Evolutionary conservation across 495 filamentous ascomycete species (phyloP).

Genomic region (Neurospora tetraspora): DNA sequence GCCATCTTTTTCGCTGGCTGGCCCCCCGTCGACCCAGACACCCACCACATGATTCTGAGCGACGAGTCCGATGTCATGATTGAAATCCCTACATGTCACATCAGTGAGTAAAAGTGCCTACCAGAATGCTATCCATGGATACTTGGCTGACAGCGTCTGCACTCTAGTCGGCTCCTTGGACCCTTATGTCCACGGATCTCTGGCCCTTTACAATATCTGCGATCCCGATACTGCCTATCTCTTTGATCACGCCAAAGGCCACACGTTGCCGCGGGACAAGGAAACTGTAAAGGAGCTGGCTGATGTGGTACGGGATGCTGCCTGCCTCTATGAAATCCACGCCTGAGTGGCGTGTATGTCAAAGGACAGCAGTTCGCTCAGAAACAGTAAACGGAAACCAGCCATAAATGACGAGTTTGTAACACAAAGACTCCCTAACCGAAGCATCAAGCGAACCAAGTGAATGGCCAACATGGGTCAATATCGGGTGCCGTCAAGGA

Average conservation of each 20-base stretch:
- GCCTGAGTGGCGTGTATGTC: background rate
- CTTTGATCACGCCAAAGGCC: constrained; percentile 51
- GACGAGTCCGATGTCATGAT: constrained; percentile 45
- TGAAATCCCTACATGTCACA: constrained; percentile 46
- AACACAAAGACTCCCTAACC: background rate
- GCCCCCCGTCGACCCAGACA: constrained; percentile 42
- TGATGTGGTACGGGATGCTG: constrained; percentile 34
- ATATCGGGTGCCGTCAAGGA: background rate
- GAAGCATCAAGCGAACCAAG: background rate
- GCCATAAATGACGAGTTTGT: background rate
- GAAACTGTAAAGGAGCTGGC: constrained; percentile 40
- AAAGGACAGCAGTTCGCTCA: background rate
- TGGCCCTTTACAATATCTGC: constrained; percentile 51
- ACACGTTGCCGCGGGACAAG: constrained; percentile 43
- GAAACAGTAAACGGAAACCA: background rate
- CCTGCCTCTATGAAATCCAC: constrained; percentile 16
- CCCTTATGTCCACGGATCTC: constrained; percentile 43
- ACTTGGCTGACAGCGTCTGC: background rate
- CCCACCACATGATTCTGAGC: constrained; percentile 35
- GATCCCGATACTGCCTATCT: constrained; percentile 45
- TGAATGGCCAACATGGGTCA: background rate
- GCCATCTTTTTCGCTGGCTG: constrained; percentile 49
- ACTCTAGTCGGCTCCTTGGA: constrained; percentile 43
- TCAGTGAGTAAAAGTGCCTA: constrained; percentile 29
- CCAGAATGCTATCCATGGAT: background rate